These are phyloP conservation scores for Sphagnum tenellum DNA, from an alignment of 225 moss, liverwort and hornwort genomes.

Conservation along the genomic window DNA sequence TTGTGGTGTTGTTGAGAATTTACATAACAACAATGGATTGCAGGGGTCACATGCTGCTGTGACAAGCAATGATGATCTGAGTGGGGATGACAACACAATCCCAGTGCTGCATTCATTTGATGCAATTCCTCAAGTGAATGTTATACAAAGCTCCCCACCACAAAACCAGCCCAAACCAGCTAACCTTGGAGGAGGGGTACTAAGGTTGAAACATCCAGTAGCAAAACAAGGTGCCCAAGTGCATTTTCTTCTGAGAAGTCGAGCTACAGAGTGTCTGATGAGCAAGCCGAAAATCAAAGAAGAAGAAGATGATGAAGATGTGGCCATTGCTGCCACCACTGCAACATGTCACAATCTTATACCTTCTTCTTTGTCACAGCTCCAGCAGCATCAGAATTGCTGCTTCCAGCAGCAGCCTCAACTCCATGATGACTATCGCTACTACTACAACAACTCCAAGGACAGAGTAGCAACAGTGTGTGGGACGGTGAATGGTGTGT, in stretches of 20 bases:
- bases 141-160: not conserved
- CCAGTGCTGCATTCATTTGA: not conserved
- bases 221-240: constrained; percentile 15
- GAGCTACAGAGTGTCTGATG: not conserved
- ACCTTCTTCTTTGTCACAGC: not conserved
- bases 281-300: not conserved
- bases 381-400: not conserved
- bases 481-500: constrained; percentile 17
- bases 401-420: not conserved
- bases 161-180: not conserved
- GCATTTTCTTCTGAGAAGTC: constrained; percentile 1
- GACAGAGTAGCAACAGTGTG: constrained; percentile 9
- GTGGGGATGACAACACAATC: not conserved
- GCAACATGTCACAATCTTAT: too few relatives aligned
- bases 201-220: not conserved
- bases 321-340: too few relatives aligned
- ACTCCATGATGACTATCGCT: not conserved
- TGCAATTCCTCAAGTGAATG: not conserved
- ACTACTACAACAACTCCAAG: not conserved
- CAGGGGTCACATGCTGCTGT: too few relatives aligned
- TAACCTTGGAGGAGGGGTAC: not conserved
- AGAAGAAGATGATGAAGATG: not conserved
- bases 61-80: too few relatives aligned
- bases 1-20: too few relatives aligned
- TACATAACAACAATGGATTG: too few relatives aligned